Conservation (phyloP, 2,329 filamentous ascomycete species). For the Neocucurbitaria cava region DNA sequence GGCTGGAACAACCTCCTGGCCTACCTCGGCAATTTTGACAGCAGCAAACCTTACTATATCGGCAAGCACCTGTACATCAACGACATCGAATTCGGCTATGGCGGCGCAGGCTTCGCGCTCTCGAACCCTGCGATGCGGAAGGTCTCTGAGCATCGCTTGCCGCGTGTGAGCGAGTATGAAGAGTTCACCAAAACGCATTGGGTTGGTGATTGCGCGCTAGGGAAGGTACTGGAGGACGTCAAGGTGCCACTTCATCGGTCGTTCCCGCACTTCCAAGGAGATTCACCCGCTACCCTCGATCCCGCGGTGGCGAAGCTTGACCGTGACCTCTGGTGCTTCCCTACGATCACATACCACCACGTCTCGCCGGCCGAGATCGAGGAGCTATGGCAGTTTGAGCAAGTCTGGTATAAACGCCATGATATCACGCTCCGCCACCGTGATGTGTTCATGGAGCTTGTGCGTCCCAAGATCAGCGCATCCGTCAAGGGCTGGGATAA, state of each 20-base stretch:
- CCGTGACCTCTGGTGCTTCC: slow-evolving; percentile 52
- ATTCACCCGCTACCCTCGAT: slow-evolving; percentile 52
- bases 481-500: slow-evolving; percentile 44
- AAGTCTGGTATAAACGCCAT: slow-evolving; percentile 47
- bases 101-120: slow-evolving; percentile 54
- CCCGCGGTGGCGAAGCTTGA: slow-evolving; percentile 45
- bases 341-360: slow-evolving; percentile 52
- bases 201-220: slow-evolving; percentile 50
- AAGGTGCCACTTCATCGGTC: slow-evolving; percentile 46
- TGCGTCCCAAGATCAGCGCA: slow-evolving; percentile 37
- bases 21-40: slow-evolving; percentile 50
- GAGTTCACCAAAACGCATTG: slow-evolving; percentile 45
- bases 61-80: slow-evolving; percentile 55
- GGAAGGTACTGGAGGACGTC: slow-evolving; percentile 46
- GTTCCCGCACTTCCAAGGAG: slow-evolving; percentile 56
- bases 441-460: slow-evolving; percentile 46
- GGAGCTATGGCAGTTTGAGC: slow-evolving; percentile 50
- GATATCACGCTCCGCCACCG: slow-evolving; percentile 45
- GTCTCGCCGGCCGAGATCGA: slow-evolving; percentile 47
- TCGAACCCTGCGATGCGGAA: slow-evolving; percentile 51
- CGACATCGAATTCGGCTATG: slow-evolving; percentile 54
- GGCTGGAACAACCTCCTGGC: slow-evolving; percentile 50
- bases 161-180: slow-evolving; percentile 44
- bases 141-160: slow-evolving; percentile 39
- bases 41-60: slow-evolving; percentile 51